Evolutionary conservation across 2,329 filamentous ascomycete species (phyloP).

Genomic region (Cercospora sojina): DNA sequence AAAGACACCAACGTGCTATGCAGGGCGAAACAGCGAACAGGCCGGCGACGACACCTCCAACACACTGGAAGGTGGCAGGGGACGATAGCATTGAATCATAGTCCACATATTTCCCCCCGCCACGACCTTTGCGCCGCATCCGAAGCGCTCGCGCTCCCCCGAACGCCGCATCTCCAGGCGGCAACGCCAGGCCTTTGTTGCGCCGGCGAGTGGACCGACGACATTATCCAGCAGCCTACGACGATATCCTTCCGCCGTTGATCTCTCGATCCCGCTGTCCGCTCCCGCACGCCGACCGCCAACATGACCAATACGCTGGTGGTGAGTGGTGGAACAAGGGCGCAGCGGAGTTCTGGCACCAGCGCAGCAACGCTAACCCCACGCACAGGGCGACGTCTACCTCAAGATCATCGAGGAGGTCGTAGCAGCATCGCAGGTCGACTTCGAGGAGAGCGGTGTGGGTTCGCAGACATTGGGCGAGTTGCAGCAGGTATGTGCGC

Average conservation of each 20-base stretch:
- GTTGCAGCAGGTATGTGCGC: slow-evolving; percentile 70
- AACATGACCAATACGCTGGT: slow-evolving; percentile 35
- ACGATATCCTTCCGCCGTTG: neutral
- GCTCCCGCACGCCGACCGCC: neutral
- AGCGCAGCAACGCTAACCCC: slow-evolving; percentile 21
- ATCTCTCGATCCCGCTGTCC: neutral
- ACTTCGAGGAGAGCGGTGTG: slow-evolving; percentile 95
- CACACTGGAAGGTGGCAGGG: slow-evolving; percentile 3
- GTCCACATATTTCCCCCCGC: slow-evolving; percentile 2
- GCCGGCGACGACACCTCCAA: slow-evolving; percentile 5
- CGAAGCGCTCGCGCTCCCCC: slow-evolving; percentile 12
- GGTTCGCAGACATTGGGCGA: slow-evolving; percentile 84
- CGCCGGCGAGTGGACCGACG: neutral
- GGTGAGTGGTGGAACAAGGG: slow-evolving; percentile 22
- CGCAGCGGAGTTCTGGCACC: neutral
- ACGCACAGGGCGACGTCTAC: slow-evolving; percentile 70
- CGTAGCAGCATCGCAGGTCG: slow-evolving; percentile 67
- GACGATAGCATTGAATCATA: slow-evolving; percentile 9
- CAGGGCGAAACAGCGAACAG: neutral
- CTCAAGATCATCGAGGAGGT: slow-evolving; percentile 82
- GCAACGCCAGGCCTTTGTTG: slow-evolving; percentile 10
- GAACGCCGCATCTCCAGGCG: slow-evolving; percentile 5
- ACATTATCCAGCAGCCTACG: neutral
- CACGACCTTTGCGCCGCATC: slow-evolving; percentile 3
- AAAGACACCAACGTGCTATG: slow-evolving; percentile 9